Conservation (phyloP, 2,329 filamentous ascomycete species). For the Penicillium sp. region DNA sequence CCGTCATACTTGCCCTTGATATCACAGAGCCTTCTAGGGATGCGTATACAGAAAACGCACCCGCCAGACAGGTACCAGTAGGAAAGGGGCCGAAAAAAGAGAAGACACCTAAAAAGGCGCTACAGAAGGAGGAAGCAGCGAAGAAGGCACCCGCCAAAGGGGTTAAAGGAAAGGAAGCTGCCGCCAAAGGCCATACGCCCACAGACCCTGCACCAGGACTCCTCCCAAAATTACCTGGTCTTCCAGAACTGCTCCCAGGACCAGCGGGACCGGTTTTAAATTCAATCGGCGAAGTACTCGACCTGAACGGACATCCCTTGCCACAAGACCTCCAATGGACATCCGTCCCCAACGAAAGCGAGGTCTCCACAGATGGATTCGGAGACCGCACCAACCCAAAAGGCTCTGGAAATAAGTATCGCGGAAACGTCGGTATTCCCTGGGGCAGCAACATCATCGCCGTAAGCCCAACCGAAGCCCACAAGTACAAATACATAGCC, state of each 20-base stretch:
- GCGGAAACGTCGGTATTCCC: constrained; percentile 39
- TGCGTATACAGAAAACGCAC: neutral
- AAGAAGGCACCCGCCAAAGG: neutral
- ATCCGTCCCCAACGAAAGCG: constrained; percentile 15
- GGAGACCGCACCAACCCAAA: constrained; percentile 29
- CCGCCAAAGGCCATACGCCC: neutral
- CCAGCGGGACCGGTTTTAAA: constrained; percentile 12
- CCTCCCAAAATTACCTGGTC: neutral
- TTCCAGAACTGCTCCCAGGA: constrained; percentile 12
- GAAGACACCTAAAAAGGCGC: too few species aligned
- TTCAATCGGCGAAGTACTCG: constrained; percentile 4
- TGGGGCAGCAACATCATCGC: constrained; percentile 44
- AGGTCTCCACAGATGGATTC: constrained; percentile 30
- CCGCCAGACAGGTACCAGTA: neutral
- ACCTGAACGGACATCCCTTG: neutral
- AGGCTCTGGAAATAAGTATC: constrained; percentile 27
- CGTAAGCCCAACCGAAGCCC: constrained; percentile 30
- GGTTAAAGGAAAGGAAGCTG: neutral
- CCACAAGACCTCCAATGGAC: constrained; percentile 22
- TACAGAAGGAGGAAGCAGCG: neutral
- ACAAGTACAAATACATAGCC: constrained; percentile 39
- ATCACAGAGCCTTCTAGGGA: neutral
- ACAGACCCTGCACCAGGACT: neutral
- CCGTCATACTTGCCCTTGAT: neutral
- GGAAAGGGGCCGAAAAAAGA: neutral